Conservation (phyloP, 441 rosid genomes). For the Gossypium schwendimanii region DNA sequence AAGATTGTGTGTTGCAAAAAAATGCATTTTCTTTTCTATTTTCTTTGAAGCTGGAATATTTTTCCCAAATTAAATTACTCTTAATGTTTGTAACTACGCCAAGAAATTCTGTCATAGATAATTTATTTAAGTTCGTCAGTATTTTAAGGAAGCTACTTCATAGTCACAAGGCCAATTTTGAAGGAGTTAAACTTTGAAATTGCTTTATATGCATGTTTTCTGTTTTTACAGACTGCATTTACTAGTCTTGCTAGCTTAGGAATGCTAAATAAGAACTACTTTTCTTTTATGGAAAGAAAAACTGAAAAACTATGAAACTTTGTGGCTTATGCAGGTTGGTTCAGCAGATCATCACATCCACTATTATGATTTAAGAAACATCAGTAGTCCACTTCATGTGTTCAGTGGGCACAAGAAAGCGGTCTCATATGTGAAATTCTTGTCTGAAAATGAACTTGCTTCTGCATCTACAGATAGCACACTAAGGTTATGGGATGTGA, state of each 20-base stretch:
- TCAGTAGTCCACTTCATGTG: constrained; percentile 81
- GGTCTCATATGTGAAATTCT: constrained; percentile 92
- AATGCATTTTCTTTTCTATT: neutral
- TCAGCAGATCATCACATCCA: constrained; percentile 97
- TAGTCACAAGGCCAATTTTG: neutral
- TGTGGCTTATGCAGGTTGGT: constrained; percentile 64
- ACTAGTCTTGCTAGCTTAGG: neutral
- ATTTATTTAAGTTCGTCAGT: neutral
- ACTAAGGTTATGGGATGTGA: constrained; percentile 89
- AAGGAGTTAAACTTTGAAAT: neutral
- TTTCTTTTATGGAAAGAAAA: constrained; percentile 1
- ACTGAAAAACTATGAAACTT: constrained; percentile 7
- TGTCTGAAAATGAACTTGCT: constrained; percentile 90
- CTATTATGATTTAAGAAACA: constrained; percentile 82
- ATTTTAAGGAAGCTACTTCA: neutral
- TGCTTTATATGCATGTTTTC: neutral
- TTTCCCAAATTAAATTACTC: neutral
- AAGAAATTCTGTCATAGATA: neutral
- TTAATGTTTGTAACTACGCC: neutral
- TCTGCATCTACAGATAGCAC: constrained; percentile 99
- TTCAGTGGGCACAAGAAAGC: constrained; percentile 93
- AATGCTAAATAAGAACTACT: neutral
- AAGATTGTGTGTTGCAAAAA: neutral
- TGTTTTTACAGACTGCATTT: neutral
- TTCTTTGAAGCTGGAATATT: neutral